Evolutionary conservation across 1,284 basidiomycete genomes (phyloP), one percentile per base, ranked within the genome.

Genomic region (Melampsora larici-populina): DNA sequence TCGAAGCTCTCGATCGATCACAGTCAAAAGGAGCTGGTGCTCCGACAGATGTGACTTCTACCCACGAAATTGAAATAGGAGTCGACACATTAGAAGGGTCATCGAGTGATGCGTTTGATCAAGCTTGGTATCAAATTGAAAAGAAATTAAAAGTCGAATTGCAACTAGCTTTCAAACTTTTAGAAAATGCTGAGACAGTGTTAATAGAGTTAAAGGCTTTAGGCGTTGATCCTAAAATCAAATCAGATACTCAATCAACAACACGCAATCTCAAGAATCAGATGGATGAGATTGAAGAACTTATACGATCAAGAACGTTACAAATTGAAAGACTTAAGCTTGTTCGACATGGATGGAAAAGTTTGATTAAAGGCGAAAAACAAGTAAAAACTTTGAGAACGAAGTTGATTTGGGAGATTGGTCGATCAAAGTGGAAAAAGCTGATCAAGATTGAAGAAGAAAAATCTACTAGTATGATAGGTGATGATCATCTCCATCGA

Each of bases 211-310:
- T 75, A 15, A 67, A 75, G 31, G 26, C 48, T 13, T 51, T 51
- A n/a, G 72, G 72, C 21, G 29, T 48, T 17, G 72, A 75, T 40
- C 72, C 72, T n/a, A 66, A 66, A 24, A 26, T 49, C 26, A 51
- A 51, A 58, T 75, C 63, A 36, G 21, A 67, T 40, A 55, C 51
- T 11, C 11, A 55, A 26, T 26, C 18, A 26, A 55, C 24, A 55
- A 26, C 9, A 17, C 9, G 18, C 7, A 17, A 26, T 26, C 24
- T 55, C 7, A 21, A 26, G 9, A 13, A 1, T 21, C 51, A 26
- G 51, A 55, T 26, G 24, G 51, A 55, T 21, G 51, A 21, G 21
- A 55, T 55, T 13, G 51, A 55, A 55, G 24, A 55, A 21, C 51
- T 55, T 17, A 5, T 55, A 55, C 21, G 21, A 7, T 21, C 18